Base-by-base conservation (phyloP, 495 filamentous ascomycete species). In the Clohesyomyces aquaticus region DNA sequence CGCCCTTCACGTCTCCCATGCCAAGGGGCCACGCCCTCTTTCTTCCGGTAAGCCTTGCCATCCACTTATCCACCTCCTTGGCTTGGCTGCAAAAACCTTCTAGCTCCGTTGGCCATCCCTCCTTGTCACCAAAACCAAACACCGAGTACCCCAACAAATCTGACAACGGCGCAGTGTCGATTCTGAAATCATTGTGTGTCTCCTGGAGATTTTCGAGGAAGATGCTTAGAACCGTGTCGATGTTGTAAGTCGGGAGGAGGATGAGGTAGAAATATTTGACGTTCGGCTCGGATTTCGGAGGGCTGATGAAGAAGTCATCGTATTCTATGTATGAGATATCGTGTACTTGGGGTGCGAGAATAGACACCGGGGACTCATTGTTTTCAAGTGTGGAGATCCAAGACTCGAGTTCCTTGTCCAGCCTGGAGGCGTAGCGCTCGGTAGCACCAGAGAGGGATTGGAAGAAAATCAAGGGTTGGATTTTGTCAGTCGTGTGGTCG, bases 61-160 rank as follows among this genome's bases (percentile, higher is more conserved):
- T 88, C 94, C 93, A 98, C 71, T 87, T 93, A 69, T 98, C 93
- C 0, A 94, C 80, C 55, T 94, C 86, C 69, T 85, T 87, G 0
- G 93, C 93, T 71, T 98, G 92, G 28, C 87, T 89, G 71, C 93
- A 96, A 74, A 90, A 98, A 0, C 93, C 93, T 66, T 95, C 90
- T 57, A 88, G 87, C 69, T 93, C 91, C 0, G 87, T 90, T 1
- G 91, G 89, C 93, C 93, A 98, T 46, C 88, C 91, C 72, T 93
- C 89, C 57, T 83, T 84, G 72, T 98, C 93, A 19, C 93, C 93
- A 67, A 96, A 87, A 0, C 93, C 93, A 79, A 97, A 97, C 1
- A 98, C 93, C 0, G 88, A 89, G 70, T 95, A 98, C 11, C 93
- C 93, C 3, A 91, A 78, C 41, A 97, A 75, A 10, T 77, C 77